Conservation (phyloP, 176 grass and related monocot genomes). For the Raddia distichophylla region DNA sequence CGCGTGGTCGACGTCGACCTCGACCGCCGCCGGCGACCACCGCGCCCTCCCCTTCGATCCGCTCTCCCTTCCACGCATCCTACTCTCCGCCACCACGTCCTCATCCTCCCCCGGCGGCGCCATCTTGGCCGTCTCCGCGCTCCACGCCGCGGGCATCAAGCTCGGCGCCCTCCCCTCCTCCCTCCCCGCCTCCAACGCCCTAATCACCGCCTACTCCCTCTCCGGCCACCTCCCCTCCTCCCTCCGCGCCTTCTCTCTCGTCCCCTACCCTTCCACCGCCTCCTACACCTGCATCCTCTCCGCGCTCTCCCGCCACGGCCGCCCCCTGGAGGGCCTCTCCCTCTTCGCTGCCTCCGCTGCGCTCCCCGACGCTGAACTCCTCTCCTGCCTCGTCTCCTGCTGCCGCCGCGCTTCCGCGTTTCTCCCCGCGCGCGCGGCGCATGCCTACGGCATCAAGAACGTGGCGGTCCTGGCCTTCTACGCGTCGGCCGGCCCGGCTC, state of each 20-base stretch:
- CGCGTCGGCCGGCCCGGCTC: slow-evolving; percentile 66
- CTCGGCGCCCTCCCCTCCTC: slow-evolving; percentile 47
- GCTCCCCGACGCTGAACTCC: slow-evolving; percentile 57
- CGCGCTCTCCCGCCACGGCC: slow-evolving; percentile 59
- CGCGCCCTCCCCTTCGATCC: slow-evolving; percentile 35
- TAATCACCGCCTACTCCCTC: slow-evolving; percentile 64
- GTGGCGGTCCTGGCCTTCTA: slow-evolving; percentile 41
- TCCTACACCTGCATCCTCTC: slow-evolving; percentile 71
- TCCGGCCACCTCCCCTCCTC: slow-evolving; percentile 33
- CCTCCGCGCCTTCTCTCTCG: slow-evolving; percentile 52
- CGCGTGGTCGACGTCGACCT: not conserved
- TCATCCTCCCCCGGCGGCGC: not conserved
- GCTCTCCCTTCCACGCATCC: slow-evolving; percentile 31
- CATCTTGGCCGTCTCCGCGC: slow-evolving; percentile 11
- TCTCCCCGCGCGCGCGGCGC: slow-evolving; percentile 42
- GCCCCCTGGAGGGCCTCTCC: slow-evolving; percentile 44
- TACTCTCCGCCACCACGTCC: slow-evolving; percentile 20
- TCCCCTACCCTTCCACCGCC: slow-evolving; percentile 40
- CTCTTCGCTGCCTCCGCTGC: slow-evolving; percentile 56
- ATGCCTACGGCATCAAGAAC: slow-evolving; percentile 62
- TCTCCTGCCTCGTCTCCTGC: slow-evolving; percentile 67
- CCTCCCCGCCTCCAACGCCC: slow-evolving; percentile 67
- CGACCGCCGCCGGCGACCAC: slow-evolving; percentile 42
- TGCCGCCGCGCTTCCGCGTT: slow-evolving; percentile 49
- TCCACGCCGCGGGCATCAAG: slow-evolving; percentile 67